These are phyloP conservation scores for Gossypium rotundifolium DNA, from an alignment of 345 rosid genomes.

Conservation along the genomic window DNA sequence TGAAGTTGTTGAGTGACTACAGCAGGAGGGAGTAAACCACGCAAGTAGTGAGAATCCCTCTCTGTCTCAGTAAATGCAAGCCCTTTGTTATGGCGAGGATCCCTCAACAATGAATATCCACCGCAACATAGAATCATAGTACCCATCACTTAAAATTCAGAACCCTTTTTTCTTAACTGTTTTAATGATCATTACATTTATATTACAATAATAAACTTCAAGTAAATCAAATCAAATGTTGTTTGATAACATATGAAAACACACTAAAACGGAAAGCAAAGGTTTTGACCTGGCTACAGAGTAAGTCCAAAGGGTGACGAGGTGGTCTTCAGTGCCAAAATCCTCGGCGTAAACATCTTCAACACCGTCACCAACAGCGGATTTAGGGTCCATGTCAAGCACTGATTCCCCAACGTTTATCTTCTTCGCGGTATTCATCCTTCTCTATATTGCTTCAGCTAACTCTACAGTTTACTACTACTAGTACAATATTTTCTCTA, in stretches of 20 bases:
- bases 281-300: slow-evolving; percentile 64
- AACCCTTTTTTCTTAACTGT: neutral
- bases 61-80: slow-evolving; percentile 77
- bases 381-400: slow-evolving; percentile 45
- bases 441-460: slow-evolving; percentile 13
- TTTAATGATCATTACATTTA: no score
- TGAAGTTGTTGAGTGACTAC: slow-evolving; percentile 66
- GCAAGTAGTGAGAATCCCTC: slow-evolving; percentile 83
- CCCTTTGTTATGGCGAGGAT: slow-evolving; percentile 91
- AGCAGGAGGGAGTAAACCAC: slow-evolving; percentile 82
- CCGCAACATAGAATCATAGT: slow-evolving; percentile 28
- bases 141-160: neutral
- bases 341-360: slow-evolving; percentile 82
- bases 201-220: no score
- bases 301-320: slow-evolving; percentile 81
- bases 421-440: slow-evolving; percentile 59
- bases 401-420: slow-evolving; percentile 34
- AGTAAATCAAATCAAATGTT: no score
- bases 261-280: no score
- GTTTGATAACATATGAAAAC: no score
- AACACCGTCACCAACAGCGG: slow-evolving; percentile 59
- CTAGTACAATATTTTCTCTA: no score
- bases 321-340: slow-evolving; percentile 72
- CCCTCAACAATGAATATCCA: slow-evolving; percentile 73
- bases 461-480: neutral